Conservation (phyloP, 2,329 filamentous ascomycete genomes). For the Colletotrichum chlorophyti region DNA sequence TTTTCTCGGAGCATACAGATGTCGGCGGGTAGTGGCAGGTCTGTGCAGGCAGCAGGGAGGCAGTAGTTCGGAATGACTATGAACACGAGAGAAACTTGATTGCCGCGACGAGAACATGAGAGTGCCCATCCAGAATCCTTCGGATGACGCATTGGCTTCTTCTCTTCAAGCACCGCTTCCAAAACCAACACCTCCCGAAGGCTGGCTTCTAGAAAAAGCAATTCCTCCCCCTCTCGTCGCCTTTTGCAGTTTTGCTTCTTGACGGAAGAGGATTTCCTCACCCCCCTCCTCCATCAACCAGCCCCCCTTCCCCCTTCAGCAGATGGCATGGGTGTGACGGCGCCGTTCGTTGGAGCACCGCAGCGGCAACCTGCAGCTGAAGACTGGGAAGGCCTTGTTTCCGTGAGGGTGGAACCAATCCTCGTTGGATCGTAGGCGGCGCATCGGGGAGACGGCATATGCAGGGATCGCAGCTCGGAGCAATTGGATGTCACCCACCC, state of each 20-base stretch:
- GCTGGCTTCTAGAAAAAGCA: background rate
- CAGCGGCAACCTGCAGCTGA: constrained; percentile 19
- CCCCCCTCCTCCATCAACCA: background rate
- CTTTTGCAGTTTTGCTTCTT: no score
- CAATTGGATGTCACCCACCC: constrained; percentile 15
- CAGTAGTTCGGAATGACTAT: no score
- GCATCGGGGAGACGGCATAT: background rate
- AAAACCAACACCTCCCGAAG: background rate
- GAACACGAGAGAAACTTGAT: no score
- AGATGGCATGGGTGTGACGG: constrained; percentile 14
- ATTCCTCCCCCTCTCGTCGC: no score
- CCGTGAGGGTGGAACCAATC: constrained; percentile 10
- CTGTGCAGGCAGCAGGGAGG: no score
- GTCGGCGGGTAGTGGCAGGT: no score
- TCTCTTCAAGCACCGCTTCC: no score
- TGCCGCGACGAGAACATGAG: no score
- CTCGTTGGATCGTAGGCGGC: constrained; percentile 1
- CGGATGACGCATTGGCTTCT: no score
- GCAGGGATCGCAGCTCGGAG: constrained; percentile 16
- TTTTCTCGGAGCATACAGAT: no score
- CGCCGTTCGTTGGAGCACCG: constrained; percentile 1
- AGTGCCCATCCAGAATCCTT: no score
- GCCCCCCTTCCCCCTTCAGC: constrained; percentile 1
- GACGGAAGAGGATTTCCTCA: no score
- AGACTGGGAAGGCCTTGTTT: constrained; percentile 3